These are phyloP conservation scores for Gymnopus androsaceus DNA, from an alignment of 1,284 basidiomycete genomes.

Conservation along the genomic window DNA sequence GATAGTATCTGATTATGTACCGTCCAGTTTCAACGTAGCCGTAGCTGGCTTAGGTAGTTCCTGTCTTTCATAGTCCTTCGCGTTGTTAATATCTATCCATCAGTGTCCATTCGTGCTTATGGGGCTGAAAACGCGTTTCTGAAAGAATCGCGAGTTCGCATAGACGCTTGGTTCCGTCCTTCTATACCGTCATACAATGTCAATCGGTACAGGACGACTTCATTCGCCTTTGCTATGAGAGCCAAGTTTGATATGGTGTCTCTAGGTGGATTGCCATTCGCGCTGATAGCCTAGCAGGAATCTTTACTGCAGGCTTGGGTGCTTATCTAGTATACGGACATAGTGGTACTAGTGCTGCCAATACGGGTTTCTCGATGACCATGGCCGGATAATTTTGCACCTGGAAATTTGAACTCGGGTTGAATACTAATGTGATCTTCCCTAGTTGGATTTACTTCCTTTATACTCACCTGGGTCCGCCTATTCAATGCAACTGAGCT, in stretches of 20 bases:
- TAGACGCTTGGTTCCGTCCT: slow-evolving; percentile 9
- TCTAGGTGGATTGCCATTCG: slow-evolving; percentile 16
- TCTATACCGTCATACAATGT: slow-evolving; percentile 9
- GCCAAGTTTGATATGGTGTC: no score
- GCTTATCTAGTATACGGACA: slow-evolving; percentile 13
- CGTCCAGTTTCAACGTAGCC: slow-evolving; percentile 13
- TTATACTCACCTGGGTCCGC: slow-evolving; percentile 10
- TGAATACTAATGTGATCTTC: not conserved
- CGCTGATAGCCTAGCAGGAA: slow-evolving; percentile 5
- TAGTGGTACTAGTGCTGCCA: slow-evolving; percentile 6
- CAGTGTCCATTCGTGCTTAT: slow-evolving; percentile 18
- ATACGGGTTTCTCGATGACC: slow-evolving; percentile 15
- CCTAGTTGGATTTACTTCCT: slow-evolving; percentile 8
- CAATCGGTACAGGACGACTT: slow-evolving; percentile 9
- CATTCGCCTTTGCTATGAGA: no score
- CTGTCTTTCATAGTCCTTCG: no score
- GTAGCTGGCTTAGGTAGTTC: slow-evolving; percentile 14
- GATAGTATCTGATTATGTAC: not conserved
- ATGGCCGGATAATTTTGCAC: slow-evolving; percentile 10
- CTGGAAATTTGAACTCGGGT: not conserved
- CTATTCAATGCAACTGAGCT: not conserved
- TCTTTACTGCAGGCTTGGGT: slow-evolving; percentile 16
- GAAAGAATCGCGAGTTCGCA: slow-evolving; percentile 2
- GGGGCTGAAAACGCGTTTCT: slow-evolving; percentile 14
- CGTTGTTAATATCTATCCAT: not conserved